Evolutionary conservation across 768 basidiomycete species (phyloP).

Genomic region (Serendipita sp.): DNA sequence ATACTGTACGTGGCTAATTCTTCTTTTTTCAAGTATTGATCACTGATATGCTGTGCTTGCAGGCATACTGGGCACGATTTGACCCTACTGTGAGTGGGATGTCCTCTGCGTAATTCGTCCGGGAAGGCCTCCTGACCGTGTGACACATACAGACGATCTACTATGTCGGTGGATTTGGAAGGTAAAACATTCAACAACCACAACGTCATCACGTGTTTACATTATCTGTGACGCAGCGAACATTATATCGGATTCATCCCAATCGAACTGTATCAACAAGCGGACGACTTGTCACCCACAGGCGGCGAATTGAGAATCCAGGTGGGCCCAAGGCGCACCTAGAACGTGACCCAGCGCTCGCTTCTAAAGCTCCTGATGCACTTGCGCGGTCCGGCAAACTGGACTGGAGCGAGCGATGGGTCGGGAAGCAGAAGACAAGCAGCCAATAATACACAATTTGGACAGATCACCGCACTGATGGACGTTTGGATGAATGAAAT

Average conservation of each 20-base stretch:
- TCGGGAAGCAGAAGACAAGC: no score
- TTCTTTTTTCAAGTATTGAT: not conserved
- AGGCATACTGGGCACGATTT: conserved; percentile 42
- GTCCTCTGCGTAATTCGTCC: not conserved
- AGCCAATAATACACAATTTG: no score
- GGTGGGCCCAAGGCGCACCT: not conserved
- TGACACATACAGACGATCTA: conserved; percentile 27
- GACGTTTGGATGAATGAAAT: no score
- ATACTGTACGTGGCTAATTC: conserved; percentile 23
- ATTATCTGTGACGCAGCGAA: conserved; percentile 16
- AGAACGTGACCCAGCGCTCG: not conserved
- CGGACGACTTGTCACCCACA: not conserved
- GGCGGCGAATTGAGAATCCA: not conserved
- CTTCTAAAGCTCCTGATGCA: not conserved
- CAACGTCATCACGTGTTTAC: not conserved
- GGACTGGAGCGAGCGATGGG: no score
- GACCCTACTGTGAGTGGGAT: conserved; percentile 31
- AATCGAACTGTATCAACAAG: conserved; percentile 26
- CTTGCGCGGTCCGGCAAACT: no score
- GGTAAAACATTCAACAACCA: conserved; percentile 17
- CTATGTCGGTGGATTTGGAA: conserved; percentile 40
- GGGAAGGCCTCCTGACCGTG: not conserved
- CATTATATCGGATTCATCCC: conserved; percentile 41
- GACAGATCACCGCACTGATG: no score
- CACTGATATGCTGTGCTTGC: not conserved